A percentile compares a stretch with the other conserved stretches of the same genome.
Conservation (phyloP, 495 filamentous ascomycete species). For the Massariosphaeria phaeospora region DNA sequence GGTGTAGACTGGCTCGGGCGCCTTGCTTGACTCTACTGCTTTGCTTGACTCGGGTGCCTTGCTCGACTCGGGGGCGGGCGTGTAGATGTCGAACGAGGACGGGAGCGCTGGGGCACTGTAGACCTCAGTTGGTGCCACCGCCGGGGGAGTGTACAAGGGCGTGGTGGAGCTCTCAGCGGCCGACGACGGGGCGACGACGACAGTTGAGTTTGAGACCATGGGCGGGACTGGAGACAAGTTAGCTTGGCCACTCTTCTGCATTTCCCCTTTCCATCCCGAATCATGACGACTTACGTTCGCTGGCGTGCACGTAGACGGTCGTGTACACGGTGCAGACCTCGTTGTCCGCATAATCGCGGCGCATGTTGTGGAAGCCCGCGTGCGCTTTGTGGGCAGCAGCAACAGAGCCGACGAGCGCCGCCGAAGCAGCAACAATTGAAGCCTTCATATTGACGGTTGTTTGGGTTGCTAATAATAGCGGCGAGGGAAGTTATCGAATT, state of each 20-base stretch:
- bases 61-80: conserved; percentile 40
- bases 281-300: conserved; percentile 30
- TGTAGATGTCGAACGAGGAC: conserved; percentile 57
- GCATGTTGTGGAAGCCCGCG: conserved; percentile 54
- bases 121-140: conserved; percentile 72
- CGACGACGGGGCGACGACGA: conserved; percentile 51
- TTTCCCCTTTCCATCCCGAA: background rate
- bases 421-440: conserved; percentile 57
- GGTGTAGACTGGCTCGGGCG: conserved; percentile 55
- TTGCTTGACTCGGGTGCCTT: background rate
- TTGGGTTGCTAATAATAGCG: conserved; percentile 25
- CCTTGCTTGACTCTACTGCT: conserved; percentile 43
- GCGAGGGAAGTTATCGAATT: conserved; percentile 1
- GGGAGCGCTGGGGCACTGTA: conserved; percentile 59
- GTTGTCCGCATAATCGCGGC: conserved; percentile 34
- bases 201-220: conserved; percentile 53
- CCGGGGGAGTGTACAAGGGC: conserved; percentile 65
- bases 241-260: conserved; percentile 38
- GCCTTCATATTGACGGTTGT: conserved; percentile 58
- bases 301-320: conserved; percentile 40
- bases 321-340: conserved; percentile 64
- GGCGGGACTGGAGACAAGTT: conserved; percentile 52
- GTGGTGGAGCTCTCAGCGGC: conserved; percentile 70
- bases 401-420: conserved; percentile 60
- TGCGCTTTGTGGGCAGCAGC: conserved; percentile 59